A percentile compares a stretch with the other conserved stretches of the same genome.
phyloP scores from a whole-genome alignment of 805 yeast genomes.

The Ogataea haglerorum region DNA sequence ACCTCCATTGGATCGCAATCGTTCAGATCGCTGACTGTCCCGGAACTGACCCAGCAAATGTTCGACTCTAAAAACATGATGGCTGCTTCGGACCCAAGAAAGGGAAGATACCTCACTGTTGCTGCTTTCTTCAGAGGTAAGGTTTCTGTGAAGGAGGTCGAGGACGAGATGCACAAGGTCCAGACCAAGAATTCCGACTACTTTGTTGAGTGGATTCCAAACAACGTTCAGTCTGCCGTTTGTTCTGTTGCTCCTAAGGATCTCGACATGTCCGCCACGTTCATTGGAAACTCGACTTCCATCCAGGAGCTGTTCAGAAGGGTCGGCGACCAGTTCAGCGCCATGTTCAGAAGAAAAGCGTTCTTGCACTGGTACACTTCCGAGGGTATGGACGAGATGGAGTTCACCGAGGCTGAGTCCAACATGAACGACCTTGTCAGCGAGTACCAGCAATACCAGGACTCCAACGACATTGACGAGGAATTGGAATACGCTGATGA shows the following conservation, averaged over 20 bases:
- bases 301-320: conserved; percentile 89
- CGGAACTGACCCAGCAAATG: conserved; percentile 91
- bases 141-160: conserved; percentile 89
- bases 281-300: conserved; percentile 89
- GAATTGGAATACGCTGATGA: conserved; percentile 68
- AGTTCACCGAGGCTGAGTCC: conserved; percentile 90
- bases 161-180: conserved; percentile 84
- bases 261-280: conserved; percentile 86
- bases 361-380: conserved; percentile 95
- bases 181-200: conserved; percentile 77
- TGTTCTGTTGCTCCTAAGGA: conserved; percentile 88
- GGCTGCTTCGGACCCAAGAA: conserved; percentile 92
- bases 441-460: conserved; percentile 92
- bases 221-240: conserved; percentile 90
- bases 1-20: conserved; percentile 77
- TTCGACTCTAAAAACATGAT: conserved; percentile 91
- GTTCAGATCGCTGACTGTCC: conserved; percentile 81
- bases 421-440: conserved; percentile 84
- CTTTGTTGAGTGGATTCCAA: conserved; percentile 96
- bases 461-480: conserved; percentile 72
- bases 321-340: conserved; percentile 83
- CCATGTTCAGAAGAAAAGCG: conserved; percentile 91
- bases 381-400: conserved; percentile 96
- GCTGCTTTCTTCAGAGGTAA: conserved; percentile 95
- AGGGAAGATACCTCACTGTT: conserved; percentile 87